Evolutionary conservation across 192 early-diverging fungal genomes (phyloP).

Genomic region (Bifiguratus adelaidae): DNA sequence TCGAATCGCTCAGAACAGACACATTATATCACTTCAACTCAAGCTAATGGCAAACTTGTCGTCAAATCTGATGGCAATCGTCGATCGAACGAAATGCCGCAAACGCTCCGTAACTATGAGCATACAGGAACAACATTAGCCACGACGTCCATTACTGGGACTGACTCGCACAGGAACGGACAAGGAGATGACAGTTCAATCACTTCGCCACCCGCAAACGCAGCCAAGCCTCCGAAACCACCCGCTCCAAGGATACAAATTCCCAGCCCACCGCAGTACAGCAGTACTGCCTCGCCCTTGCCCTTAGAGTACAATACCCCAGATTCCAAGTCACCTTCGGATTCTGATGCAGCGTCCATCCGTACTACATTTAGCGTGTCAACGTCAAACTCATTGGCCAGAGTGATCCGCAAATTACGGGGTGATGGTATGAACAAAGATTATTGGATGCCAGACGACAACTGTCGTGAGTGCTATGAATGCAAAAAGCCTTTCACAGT

Average conservation of each 20-base stretch:
- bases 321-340: slow-evolving; percentile 4
- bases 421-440: slow-evolving; percentile 45
- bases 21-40: too few relatives aligned
- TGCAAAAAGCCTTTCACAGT: slow-evolving; percentile 63
- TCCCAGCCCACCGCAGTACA: neutral
- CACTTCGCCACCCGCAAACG: too few relatives aligned
- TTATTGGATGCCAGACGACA: slow-evolving; percentile 82
- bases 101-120: too few relatives aligned
- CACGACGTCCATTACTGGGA: too few relatives aligned
- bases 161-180: too few relatives aligned
- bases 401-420: slow-evolving; percentile 34
- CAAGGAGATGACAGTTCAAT: too few relatives aligned
- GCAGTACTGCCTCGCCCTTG: slow-evolving; percentile 7
- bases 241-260: neutral
- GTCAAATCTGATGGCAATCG: too few relatives aligned
- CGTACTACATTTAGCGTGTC: slow-evolving; percentile 26
- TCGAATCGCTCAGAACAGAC: too few relatives aligned
- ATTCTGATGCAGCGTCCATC: slow-evolving; percentile 33
- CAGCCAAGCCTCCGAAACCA: too few relatives aligned
- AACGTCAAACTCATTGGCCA: slow-evolving; percentile 32
- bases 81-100: too few relatives aligned
- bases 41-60: too few relatives aligned
- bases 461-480: slow-evolving; percentile 73
- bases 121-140: too few relatives aligned
- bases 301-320: slow-evolving; percentile 15